These are phyloP conservation scores for Berberis vulgaris DNA, from an alignment of 164 flowering plant species.

Conservation along the genomic window DNA sequence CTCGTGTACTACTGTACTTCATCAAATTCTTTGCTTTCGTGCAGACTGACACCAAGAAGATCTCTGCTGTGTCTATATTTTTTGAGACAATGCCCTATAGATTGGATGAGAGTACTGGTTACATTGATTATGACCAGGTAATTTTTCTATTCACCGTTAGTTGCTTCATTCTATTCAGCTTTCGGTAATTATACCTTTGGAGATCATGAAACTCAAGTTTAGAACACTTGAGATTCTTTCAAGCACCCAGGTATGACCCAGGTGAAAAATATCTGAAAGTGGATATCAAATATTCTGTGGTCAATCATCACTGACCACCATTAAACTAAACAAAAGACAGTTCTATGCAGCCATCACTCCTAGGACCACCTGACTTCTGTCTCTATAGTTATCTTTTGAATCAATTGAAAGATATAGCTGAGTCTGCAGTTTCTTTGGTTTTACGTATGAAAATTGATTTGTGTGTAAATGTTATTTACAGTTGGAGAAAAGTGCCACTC, in stretches of 20 bases:
- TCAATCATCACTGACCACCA: too few species aligned
- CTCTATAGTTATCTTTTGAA: neutral
- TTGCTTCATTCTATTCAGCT: neutral
- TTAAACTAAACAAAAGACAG: too few species aligned
- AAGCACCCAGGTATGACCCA: too few species aligned
- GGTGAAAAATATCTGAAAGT: too few species aligned
- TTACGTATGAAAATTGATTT: neutral
- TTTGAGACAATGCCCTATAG: conserved; percentile 92
- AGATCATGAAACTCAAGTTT: too few species aligned
- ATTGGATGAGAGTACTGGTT: conserved; percentile 75
- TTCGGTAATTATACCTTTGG: neutral
- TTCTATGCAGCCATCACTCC: too few species aligned
- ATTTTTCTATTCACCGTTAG: neutral
- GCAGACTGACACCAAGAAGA: conserved; percentile 78
- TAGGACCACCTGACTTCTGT: too few species aligned
- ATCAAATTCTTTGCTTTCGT: conserved; percentile 5
- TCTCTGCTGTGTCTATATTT: conserved; percentile 83
- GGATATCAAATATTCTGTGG: too few species aligned
- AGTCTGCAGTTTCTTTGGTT: neutral
- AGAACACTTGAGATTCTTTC: too few species aligned
- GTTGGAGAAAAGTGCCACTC: conserved; percentile 90
- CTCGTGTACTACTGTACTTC: neutral
- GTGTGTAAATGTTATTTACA: conserved; percentile 21
- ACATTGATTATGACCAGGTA: conserved; percentile 77
- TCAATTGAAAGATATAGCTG: neutral